phyloP scores from a whole-genome alignment of 345 rosid genomes.

The Hirschfeldia incana region DNA sequence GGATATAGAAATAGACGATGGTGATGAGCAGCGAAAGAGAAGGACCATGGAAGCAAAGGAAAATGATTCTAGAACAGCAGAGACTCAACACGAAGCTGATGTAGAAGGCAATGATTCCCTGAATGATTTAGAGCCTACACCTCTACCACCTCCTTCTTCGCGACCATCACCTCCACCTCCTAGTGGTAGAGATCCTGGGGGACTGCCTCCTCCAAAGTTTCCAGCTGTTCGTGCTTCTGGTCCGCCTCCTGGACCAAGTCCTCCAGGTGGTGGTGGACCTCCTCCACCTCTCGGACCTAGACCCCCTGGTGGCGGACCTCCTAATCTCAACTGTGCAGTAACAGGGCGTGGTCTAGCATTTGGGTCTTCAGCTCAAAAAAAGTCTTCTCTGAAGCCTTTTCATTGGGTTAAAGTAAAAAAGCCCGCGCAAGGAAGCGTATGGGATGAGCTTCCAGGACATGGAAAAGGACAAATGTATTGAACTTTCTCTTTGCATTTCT shows the following conservation, averaged over 20 bases:
- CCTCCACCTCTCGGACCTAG: slow-evolving; percentile 85
- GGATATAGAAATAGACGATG: slow-evolving; percentile 86
- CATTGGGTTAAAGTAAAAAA: slow-evolving; percentile 93
- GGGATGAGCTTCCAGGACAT: slow-evolving; percentile 79
- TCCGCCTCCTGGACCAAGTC: slow-evolving; percentile 67
- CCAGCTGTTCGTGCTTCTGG: slow-evolving; percentile 60
- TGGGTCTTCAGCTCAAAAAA: slow-evolving; percentile 51
- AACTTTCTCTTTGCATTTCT: slow-evolving; percentile 28
- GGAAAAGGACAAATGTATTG: slow-evolving; percentile 74
- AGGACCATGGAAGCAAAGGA: slow-evolving; percentile 44
- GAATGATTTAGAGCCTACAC: slow-evolving; percentile 36
- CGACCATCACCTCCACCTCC: slow-evolving; percentile 49
- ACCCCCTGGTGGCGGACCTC: slow-evolving; percentile 66
- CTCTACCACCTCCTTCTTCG: slow-evolving; percentile 45
- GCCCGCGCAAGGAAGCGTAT: slow-evolving; percentile 95
- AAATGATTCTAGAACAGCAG: slow-evolving; percentile 39
- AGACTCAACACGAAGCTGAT: slow-evolving; percentile 47
- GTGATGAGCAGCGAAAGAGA: slow-evolving; percentile 40
- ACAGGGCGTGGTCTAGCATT: slow-evolving; percentile 71
- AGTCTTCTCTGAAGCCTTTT: slow-evolving; percentile 43
- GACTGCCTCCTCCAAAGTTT: slow-evolving; percentile 67
- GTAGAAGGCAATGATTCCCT: slow-evolving; percentile 36
- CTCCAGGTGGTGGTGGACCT: slow-evolving; percentile 64
- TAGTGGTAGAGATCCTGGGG: slow-evolving; percentile 39
- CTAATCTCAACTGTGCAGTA: slow-evolving; percentile 53